These are phyloP conservation scores for Neocucurbitaria cava DNA, from an alignment of 2,329 filamentous ascomycete genomes.

Conservation along the genomic window DNA sequence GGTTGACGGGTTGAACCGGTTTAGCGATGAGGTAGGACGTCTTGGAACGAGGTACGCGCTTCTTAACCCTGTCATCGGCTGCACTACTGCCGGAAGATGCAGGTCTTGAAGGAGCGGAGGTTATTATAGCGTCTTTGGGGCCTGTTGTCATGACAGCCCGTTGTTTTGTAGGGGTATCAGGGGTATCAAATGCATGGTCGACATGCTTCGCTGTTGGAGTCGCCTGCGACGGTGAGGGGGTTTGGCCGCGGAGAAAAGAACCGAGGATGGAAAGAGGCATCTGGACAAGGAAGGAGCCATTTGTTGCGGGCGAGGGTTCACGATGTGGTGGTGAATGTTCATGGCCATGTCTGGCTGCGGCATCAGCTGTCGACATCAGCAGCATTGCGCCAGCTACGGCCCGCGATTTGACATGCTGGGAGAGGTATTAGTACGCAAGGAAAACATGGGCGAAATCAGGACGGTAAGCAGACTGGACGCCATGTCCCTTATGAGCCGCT, in stretches of 20 bases:
- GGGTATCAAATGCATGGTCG: slow-evolving; percentile 1
- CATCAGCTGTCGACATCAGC: slow-evolving; percentile 48
- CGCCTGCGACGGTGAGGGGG: slow-evolving; percentile 18
- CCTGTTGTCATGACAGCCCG: slow-evolving; percentile 11
- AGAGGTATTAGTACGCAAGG: slow-evolving; percentile 17
- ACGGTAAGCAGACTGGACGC: slow-evolving; percentile 18
- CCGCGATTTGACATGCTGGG: slow-evolving; percentile 26
- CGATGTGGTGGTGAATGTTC: slow-evolving; percentile 34
- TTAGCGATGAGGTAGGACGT: slow-evolving; percentile 73
- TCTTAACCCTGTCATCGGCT: slow-evolving; percentile 49
- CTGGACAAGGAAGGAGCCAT: slow-evolving; percentile 39
- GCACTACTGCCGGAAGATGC: slow-evolving; percentile 47
- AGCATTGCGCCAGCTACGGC: slow-evolving; percentile 36
- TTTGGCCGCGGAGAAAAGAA: slow-evolving; percentile 36
- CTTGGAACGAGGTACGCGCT: slow-evolving; percentile 60
- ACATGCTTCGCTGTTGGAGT: slow-evolving; percentile 3
- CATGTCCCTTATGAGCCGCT: slow-evolving; percentile 22
- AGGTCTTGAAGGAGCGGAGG: slow-evolving; percentile 40
- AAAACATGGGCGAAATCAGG: slow-evolving; percentile 9
- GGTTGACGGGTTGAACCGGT: slow-evolving; percentile 65
- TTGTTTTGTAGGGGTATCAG: slow-evolving; percentile 1
- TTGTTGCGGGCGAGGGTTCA: slow-evolving; percentile 21
- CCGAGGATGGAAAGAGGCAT: slow-evolving; percentile 46
- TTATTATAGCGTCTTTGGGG: slow-evolving; percentile 18
- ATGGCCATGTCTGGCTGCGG: slow-evolving; percentile 43